A percentile compares a stretch with the other conserved stretches of the same genome.
phyloP scores from a whole-genome alignment of 192 early-diverging fungal genomes.

The Backusella macrospora region DNA sequence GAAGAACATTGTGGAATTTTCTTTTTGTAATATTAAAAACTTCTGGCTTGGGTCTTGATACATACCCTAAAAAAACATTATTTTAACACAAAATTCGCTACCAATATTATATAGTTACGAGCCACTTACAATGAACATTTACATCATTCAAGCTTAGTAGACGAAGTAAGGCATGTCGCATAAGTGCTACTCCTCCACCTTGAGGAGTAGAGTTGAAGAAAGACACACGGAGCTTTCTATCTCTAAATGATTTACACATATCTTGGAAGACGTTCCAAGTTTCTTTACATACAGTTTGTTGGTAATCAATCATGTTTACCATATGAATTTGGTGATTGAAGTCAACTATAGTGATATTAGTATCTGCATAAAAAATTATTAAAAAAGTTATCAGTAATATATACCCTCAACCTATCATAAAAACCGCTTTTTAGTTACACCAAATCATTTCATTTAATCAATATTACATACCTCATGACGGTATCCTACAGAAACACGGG shows the following conservation, averaged over 20 bases:
- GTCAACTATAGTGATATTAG: conserved; percentile 54
- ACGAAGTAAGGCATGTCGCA: conserved; percentile 82
- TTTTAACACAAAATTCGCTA: neutral
- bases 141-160: conserved; percentile 67
- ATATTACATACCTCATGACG: conserved; percentile 56
- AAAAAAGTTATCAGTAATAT: neutral
- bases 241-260: conserved; percentile 57
- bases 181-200: conserved; percentile 89
- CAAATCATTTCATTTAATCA: neutral
- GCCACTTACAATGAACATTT: conserved; percentile 60
- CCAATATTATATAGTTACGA: neutral
- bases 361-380: neutral
- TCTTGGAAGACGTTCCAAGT: conserved; percentile 69
- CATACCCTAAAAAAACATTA: conserved; percentile 55
- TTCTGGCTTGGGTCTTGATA: conserved; percentile 80
- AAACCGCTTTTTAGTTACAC: neutral
- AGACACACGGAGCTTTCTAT: conserved; percentile 60
- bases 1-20: conserved; percentile 87
- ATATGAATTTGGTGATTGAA: conserved; percentile 73
- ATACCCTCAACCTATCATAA: conserved; percentile 42
- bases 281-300: conserved; percentile 59
- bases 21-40: conserved; percentile 88
- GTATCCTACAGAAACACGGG: conserved; percentile 67
- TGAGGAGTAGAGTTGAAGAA: conserved; percentile 87
- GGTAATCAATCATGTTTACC: conserved; percentile 65